Conservation (phyloP, 2,329 filamentous ascomycete genomes). For the Fusarium oxysporum region DNA sequence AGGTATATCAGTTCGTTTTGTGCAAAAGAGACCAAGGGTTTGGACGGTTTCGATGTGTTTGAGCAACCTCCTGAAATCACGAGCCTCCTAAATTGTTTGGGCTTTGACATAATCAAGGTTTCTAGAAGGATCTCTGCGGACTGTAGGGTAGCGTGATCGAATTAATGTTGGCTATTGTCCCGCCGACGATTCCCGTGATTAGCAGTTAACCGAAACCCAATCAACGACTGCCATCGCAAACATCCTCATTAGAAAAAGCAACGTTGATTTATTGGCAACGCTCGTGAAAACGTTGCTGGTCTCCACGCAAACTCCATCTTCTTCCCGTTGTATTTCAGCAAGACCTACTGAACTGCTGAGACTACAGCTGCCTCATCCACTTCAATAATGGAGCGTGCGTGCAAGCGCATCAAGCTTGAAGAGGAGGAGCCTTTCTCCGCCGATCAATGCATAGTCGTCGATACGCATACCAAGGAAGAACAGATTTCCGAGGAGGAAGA, state of each 20-base stretch:
- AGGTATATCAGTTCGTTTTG: no score
- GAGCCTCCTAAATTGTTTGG: no score
- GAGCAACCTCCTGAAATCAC: no score
- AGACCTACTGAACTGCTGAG: not conserved
- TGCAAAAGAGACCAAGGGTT: not conserved
- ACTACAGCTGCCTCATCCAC: not conserved
- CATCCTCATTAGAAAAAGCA: not conserved
- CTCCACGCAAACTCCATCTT: not conserved
- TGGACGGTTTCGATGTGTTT: not conserved
- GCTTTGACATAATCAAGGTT: no score
- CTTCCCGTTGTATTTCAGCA: not conserved
- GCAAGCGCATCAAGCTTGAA: not conserved
- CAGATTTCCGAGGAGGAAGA: no score
- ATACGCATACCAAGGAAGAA: not conserved
- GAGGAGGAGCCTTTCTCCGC: not conserved
- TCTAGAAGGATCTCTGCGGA: not conserved
- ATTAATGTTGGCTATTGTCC: not conserved
- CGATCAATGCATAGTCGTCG: not conserved
- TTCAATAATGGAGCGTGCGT: not conserved
- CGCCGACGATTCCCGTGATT: no score
- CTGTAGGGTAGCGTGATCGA: rapidly evolving
- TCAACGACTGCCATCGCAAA: rapidly evolving
- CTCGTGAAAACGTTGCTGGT: rapidly evolving
- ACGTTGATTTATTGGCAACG: not conserved
- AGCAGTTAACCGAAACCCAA: no score